Conservation (phyloP, 345 rosid species). For the Pugionium dolabratum region DNA sequence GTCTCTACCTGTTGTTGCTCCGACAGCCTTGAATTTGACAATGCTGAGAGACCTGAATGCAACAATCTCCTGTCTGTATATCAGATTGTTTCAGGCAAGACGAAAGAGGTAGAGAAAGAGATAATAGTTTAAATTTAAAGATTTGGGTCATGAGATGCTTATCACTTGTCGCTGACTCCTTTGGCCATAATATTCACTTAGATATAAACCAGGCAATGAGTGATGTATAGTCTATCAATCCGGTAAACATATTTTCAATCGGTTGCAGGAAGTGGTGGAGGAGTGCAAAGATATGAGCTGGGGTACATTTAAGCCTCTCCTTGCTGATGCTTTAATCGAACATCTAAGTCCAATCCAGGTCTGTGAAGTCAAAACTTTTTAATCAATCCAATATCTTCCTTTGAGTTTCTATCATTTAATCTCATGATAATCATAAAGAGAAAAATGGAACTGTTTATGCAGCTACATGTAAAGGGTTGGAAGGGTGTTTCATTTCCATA, state of each 20-base stretch:
- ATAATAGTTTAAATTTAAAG: not conserved
- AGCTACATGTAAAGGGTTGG: slow-evolving; percentile 1
- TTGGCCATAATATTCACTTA: not conserved
- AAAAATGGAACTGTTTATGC: not conserved
- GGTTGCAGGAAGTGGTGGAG: slow-evolving; percentile 65
- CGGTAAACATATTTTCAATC: not conserved
- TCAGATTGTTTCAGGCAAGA: slow-evolving; percentile 80
- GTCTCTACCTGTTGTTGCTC: slow-evolving; percentile 12
- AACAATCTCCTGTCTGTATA: slow-evolving; percentile 84
- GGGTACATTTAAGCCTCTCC: slow-evolving; percentile 73
- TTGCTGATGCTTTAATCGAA: slow-evolving; percentile 74
- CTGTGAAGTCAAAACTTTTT: slow-evolving; percentile 7
- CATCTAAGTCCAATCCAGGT: slow-evolving; percentile 95
- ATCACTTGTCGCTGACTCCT: slow-evolving; percentile 9
- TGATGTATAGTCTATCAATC: not conserved
- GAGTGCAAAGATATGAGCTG: slow-evolving; percentile 84
- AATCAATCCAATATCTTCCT: not conserved
- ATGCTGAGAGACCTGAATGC: slow-evolving; percentile 94
- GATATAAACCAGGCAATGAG: not conserved
- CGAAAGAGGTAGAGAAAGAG: slow-evolving; percentile 62
- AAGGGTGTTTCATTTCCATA: slow-evolving; percentile 5
- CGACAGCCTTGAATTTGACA: slow-evolving; percentile 81
- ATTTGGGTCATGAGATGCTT: not conserved
- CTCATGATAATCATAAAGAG: not conserved
- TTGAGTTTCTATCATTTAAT: not conserved